A percentile compares a stretch with the other conserved stretches of the same genome.
Conservation (phyloP, 345 rosid species). For the Jatropha curcas region DNA sequence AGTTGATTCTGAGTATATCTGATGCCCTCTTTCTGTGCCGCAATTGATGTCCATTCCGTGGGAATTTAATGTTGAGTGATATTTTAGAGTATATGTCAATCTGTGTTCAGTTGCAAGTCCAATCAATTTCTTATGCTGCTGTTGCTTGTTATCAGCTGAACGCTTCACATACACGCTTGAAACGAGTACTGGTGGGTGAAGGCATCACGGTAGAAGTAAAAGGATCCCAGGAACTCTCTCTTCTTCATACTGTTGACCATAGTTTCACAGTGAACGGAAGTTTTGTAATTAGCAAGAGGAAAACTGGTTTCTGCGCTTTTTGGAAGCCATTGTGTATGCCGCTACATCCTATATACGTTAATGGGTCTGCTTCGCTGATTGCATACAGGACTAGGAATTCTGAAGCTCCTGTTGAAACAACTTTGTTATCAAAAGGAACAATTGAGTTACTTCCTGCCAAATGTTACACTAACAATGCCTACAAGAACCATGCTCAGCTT, state of each 20-base stretch:
- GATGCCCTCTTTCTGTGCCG: not conserved
- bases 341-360: conserved; percentile 47
- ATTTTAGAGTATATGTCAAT: not conserved
- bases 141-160: conserved; percentile 48
- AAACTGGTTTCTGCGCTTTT: conserved; percentile 29
- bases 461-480: conserved; percentile 42
- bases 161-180: conserved; percentile 44
- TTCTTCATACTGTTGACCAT: conserved; percentile 43
- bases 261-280: conserved; percentile 31
- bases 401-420: conserved; percentile 42
- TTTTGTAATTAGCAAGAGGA: conserved; percentile 15
- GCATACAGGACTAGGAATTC: conserved; percentile 48
- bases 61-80: not conserved
- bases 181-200: conserved; percentile 61
- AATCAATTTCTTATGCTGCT: not conserved
- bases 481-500: conserved; percentile 36
- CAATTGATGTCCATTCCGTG: not conserved
- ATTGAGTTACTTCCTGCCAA: conserved; percentile 63
- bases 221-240: conserved; percentile 56
- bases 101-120: not conserved
- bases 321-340: conserved; percentile 40
- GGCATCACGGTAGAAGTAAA: conserved; percentile 60
- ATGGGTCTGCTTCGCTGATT: conserved; percentile 61
- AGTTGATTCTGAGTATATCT: not conserved
- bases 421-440: conserved; percentile 35